A percentile compares a stretch with the other conserved stretches of the same genome.
These are phyloP conservation scores for Aureobasidium sp. DNA, from an alignment of 2,329 filamentous ascomycete genomes.

Conservation along the genomic window DNA sequence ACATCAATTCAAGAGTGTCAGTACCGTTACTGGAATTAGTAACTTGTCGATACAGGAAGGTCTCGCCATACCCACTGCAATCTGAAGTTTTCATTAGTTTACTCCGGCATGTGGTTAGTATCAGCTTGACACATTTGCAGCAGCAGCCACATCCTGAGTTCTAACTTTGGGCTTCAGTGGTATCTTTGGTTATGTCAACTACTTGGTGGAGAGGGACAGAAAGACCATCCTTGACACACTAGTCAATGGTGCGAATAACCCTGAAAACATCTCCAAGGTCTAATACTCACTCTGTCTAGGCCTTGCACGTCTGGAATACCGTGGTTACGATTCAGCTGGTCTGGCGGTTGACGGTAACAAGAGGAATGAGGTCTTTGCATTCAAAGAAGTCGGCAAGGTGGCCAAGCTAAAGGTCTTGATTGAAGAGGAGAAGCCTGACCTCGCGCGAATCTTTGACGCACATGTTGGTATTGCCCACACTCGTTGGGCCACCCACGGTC, in stretches of 20 bases:
- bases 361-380: conserved; percentile 97
- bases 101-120: too few species aligned
- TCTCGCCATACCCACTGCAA: too few species aligned
- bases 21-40: too few species aligned
- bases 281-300: conserved; percentile 58
- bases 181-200: conserved; percentile 99
- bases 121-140: too few species aligned
- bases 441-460: conserved; percentile 95
- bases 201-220: conserved; percentile 98
- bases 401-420: conserved; percentile 96
- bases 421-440: conserved; percentile 82
- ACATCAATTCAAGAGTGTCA: too few species aligned
- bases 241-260: conserved; percentile 90
- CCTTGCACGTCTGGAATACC: conserved; percentile 96
- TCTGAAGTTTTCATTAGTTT: too few species aligned
- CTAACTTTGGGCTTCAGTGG: conserved; percentile 54
- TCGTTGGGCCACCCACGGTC: conserved; percentile 97
- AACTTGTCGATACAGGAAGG: too few species aligned
- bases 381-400: conserved; percentile 99
- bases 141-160: too few species aligned
- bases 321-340: conserved; percentile 98
- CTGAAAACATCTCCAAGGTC: conserved; percentile 23
- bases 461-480: conserved; percentile 99
- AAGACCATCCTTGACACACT: conserved; percentile 96
- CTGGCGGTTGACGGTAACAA: conserved; percentile 97